Base-by-base conservation (phyloP, 805 yeast species). In the Candida maris region DNA sequence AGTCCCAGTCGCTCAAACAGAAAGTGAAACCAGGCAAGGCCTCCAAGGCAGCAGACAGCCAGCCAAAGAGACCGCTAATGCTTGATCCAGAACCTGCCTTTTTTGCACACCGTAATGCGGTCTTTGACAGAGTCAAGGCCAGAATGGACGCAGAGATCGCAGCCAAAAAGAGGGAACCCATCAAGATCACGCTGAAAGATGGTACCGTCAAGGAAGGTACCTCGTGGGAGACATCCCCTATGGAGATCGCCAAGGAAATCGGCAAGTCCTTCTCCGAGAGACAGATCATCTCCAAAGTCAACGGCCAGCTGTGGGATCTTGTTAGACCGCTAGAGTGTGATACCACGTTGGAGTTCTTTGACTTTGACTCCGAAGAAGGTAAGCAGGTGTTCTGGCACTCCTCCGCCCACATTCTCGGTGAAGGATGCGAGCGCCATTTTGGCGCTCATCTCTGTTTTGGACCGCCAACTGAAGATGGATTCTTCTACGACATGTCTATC, bases 341-440 rank as follows among this genome's bases (percentile, higher is more conserved):
- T 42, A 70, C 75, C 41, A 61, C 67, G 18, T 69, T 93, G 45
- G 93, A 87, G 61, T 81, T 88, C 55, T 76, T 87, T 59, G 97
- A 89, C 59, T 93, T 93, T 55, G 95, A 87, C 26, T 73, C 86
- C 43, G 85, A 85, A n/a, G 97, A 89, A 57, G 98, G 97, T 64
- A 86, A 82, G 61, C 79, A 80, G 48, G 97, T 91, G 23, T 93
- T 93, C 68, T 93, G 98, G 98, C 98, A 93, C 64, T 93, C 98
- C 3, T 84, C 96, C 49, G 98, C 98, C 35, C 98, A 93, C 67
- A 91, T 93, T 37, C 70, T 93, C 52, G 98, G 98, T 67, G 98
- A 93, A 70, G 91, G 97, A 32, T 85, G 96, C 70, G 98, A 93
- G 69, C 83, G 96, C 63, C 93, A 87, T 64, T 71, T 82, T 61